Evolutionary conservation across 2,329 filamentous ascomycete species (phyloP).

Genomic region (Aspergillus brasiliensis): DNA sequence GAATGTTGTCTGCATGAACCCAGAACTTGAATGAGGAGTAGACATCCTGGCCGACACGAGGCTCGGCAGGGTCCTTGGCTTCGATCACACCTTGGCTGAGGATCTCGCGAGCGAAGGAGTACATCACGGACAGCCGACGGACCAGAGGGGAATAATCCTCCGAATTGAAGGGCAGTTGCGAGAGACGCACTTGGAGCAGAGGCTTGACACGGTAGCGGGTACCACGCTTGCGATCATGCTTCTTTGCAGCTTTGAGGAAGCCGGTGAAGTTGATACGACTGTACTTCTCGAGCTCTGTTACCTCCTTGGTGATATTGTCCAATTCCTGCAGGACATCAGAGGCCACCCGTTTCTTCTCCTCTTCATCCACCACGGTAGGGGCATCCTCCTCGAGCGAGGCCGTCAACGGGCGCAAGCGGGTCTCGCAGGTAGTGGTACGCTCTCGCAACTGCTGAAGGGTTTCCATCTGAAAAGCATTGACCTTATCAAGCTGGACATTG

Average conservation of each 20-base stretch:
- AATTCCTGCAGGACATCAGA: conserved; percentile 76
- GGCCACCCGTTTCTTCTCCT: conserved; percentile 55
- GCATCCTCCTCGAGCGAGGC: conserved; percentile 38
- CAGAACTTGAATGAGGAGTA: conserved; percentile 94
- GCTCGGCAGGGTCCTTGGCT: conserved; percentile 51
- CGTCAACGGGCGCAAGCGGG: conserved; percentile 62
- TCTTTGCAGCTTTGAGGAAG: conserved; percentile 97
- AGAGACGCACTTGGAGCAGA: conserved; percentile 84
- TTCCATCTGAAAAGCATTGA: conserved; percentile 82
- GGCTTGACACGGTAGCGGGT: conserved; percentile 84
- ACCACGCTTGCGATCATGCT: conserved; percentile 93
- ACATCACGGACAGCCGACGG: conserved; percentile 88
- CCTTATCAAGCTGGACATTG: conserved; percentile 93
- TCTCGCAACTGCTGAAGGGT: conserved; percentile 82
- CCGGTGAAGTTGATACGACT: conserved; percentile 96
- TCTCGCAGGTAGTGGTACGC: conserved; percentile 70
- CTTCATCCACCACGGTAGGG: conserved; percentile 40
- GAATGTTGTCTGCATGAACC: conserved; percentile 92
- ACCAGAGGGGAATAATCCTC: conserved; percentile 90
- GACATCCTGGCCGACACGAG: conserved; percentile 59
- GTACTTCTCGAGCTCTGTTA: conserved; percentile 92
- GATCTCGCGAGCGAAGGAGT: conserved; percentile 87
- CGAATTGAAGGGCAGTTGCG: conserved; percentile 90
- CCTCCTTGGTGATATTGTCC: conserved; percentile 83
- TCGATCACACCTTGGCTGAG: conserved; percentile 56